Evolutionary conservation across 2,329 filamentous ascomycete species (phyloP).

Genomic region (Exophiala sp.): DNA sequence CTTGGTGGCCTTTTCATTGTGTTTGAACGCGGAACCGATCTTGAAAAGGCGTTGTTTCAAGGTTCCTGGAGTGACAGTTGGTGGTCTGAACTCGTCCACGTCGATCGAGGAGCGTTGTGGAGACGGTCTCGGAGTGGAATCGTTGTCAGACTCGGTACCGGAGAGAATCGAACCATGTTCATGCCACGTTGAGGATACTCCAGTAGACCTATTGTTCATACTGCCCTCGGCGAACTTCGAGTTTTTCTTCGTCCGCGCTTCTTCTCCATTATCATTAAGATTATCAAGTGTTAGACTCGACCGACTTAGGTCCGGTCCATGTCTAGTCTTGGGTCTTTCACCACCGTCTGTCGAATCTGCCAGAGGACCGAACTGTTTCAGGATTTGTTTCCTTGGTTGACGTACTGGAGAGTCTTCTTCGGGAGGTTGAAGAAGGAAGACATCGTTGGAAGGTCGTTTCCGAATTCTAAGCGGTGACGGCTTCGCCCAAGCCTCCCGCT

Average conservation of each 20-base stretch:
- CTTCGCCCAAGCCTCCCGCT: slow-evolving; percentile 23
- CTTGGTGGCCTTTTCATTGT: slow-evolving; percentile 1
- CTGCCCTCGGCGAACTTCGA: slow-evolving; percentile 74
- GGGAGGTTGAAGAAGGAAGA: slow-evolving; percentile 7
- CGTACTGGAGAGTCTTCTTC: slow-evolving; percentile 1
- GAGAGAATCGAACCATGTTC: slow-evolving; percentile 15
- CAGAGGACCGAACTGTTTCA: slow-evolving; percentile 13
- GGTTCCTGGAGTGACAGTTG: slow-evolving; percentile 19
- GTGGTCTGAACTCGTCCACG: slow-evolving; percentile 25
- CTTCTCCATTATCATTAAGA: background rate
- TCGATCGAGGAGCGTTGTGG: slow-evolving; percentile 22
- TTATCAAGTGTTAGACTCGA: background rate
- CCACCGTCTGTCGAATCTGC: slow-evolving; percentile 1
- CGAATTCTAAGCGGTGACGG: slow-evolving; percentile 10
- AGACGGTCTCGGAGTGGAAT: slow-evolving; percentile 17
- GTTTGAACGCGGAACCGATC: slow-evolving; percentile 21
- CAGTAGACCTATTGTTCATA: slow-evolving; percentile 68
- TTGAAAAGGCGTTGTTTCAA: slow-evolving; percentile 21
- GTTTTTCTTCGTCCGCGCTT: slow-evolving; percentile 10
- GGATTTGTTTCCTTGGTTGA: slow-evolving; percentile 14
- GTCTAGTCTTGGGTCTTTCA: slow-evolving; percentile 20
- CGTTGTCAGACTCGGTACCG: slow-evolving; percentile 13
- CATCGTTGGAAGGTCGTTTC: slow-evolving; percentile 1
- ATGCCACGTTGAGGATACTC: slow-evolving; percentile 26
- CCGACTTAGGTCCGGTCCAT: slow-evolving; percentile 1